Evolutionary conservation across 345 rosid species (phyloP).

Genomic region (Aquilaria yunnanensis): DNA sequence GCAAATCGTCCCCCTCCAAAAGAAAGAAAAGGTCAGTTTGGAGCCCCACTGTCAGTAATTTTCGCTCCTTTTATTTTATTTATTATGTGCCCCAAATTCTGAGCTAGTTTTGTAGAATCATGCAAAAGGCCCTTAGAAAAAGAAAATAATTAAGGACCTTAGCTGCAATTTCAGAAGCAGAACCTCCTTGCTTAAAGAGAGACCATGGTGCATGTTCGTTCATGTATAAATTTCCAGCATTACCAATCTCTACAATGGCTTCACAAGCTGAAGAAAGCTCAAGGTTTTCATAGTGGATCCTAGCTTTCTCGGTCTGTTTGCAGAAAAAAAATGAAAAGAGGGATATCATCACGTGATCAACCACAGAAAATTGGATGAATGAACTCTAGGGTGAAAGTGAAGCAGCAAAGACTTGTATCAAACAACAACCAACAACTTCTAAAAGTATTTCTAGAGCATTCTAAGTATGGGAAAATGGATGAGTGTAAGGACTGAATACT

Average conservation of each 20-base stretch:
- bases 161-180: conserved; percentile 76
- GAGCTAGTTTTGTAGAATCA: neutral
- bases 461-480: no score
- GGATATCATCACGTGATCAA: neutral
- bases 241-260: conserved; percentile 79
- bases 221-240: conserved; percentile 81
- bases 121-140: neutral
- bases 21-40: neutral
- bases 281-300: conserved; percentile 54
- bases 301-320: conserved; percentile 60
- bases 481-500: no score
- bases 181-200: conserved; percentile 81
- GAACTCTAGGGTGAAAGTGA: no score
- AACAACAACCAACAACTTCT: no score
- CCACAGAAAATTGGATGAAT: no score
- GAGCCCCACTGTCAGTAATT: neutral
- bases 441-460: no score
- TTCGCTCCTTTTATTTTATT: neutral
- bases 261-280: conserved; percentile 79
- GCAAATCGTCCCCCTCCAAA: no score
- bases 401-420: no score
- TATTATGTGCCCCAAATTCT: neutral
- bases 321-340: conserved; percentile 1
- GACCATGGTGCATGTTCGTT: conserved; percentile 89
- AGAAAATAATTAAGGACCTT: conserved; percentile 39